Conservation (phyloP, 1,284 basidiomycete species). For the Cutaneotrichosporon arboriforme region DNA sequence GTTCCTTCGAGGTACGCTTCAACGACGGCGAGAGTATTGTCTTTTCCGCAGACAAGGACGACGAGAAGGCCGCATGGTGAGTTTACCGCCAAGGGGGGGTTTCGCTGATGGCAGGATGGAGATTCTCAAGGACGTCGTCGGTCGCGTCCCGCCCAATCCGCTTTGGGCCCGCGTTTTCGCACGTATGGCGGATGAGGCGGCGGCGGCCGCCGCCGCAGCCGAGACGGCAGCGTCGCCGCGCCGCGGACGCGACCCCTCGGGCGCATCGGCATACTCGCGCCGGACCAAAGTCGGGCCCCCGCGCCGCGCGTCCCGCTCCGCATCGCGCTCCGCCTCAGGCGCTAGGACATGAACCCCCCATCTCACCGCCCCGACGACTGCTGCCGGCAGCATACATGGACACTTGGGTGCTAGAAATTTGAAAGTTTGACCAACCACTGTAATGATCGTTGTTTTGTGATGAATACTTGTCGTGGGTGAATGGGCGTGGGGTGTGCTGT, state of each 20-base stretch:
- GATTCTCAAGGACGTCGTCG: conserved; percentile 70
- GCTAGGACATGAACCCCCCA: no score
- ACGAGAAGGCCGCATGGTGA: conserved; percentile 80
- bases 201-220: background rate
- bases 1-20: conserved; percentile 83
- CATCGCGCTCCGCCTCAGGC: no score
- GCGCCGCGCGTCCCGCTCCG: background rate
- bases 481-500: no score
- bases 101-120: conserved; percentile 59
- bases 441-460: no score
- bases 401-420: no score
- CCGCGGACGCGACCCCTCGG: background rate
- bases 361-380: no score
- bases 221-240: no score
- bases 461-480: no score
- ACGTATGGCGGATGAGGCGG: conserved; percentile 15
- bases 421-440: no score
- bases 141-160: conserved; percentile 79
- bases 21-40: conserved; percentile 70
- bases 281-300: background rate
- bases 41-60: conserved; percentile 87
- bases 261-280: background rate
- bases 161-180: conserved; percentile 77
- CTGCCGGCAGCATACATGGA: no score
- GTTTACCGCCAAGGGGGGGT: conserved; percentile 33